Base-by-base conservation (phyloP, 805 yeast species). In the Hagleromyces aurorensis region DNA sequence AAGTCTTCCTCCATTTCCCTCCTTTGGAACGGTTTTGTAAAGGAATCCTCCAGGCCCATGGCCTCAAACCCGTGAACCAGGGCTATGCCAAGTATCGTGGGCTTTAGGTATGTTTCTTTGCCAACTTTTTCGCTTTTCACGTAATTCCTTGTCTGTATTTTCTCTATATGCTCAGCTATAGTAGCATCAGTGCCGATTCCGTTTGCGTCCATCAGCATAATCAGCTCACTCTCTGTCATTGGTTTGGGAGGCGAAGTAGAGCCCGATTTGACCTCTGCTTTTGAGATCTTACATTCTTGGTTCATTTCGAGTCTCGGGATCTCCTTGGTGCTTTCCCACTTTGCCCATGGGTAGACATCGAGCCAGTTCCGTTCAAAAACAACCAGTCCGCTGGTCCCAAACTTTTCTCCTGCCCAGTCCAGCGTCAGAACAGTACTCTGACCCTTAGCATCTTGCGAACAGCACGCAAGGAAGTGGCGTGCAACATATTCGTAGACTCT, bases 111-210 rank as follows among this genome's bases (percentile, higher is more conserved):
- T 1, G 59, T 59, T 14, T 62, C 60, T 24, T 58, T 59, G 4
- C 57, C 58, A 6, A 41, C 40, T 36, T 57, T 63, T 7, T 65
- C 62, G 25, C 64, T 75, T 11, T 55, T 58, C 4, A 83, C 71
- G 46, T 87, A 93, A 12, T 75, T 73, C 30, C 98, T 59, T 7
- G 55, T 54, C 16, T 70, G 59, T 23, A 91, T 75, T 49, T 82
- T 87, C 34, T 81, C 86, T 21, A 91, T 91, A 56, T 91, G 99
- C 23, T 91, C 98, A 0, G 97, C 98, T 57, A 91, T 93, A 0
- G 99, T 91, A 1, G 99, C 99, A 62, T 91, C 99, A 0, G 99
- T 91, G 3, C 99, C 99, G 25, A 91, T 91, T 0, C 97, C 97
- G 55, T 91, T 91, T 7, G 76, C 82, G 61, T 93, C 97, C 99